phyloP scores from a whole-genome alignment of 345 rosid genomes.

The Syzygium jambos region DNA sequence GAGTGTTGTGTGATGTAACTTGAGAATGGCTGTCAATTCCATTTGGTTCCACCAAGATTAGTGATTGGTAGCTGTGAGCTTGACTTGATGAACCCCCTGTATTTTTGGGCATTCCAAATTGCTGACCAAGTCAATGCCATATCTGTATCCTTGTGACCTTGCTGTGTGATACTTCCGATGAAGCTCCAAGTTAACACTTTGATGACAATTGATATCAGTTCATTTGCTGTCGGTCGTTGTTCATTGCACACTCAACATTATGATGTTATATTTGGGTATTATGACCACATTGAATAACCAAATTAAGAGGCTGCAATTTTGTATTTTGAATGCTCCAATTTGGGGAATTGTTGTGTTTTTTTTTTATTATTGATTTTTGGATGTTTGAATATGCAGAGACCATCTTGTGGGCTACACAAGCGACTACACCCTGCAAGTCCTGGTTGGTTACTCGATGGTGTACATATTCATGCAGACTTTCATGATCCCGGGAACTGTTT shows the following conservation, averaged over 20 bases:
- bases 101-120: neutral
- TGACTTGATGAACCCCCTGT: neutral
- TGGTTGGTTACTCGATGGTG: constrained; percentile 71
- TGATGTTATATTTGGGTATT: no score
- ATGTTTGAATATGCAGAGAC: constrained; percentile 36
- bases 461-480: constrained; percentile 77
- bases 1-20: neutral
- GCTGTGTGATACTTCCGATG: neutral
- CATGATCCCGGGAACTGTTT: constrained; percentile 34
- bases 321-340: neutral
- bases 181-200: neutral
- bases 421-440: constrained; percentile 73
- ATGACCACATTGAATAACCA: neutral
- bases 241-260: neutral
- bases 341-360: neutral
- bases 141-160: neutral
- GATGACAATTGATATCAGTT: neutral
- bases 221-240: neutral
- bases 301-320: neutral
- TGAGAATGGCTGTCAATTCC: neutral
- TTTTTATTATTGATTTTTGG: no score
- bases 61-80: neutral
- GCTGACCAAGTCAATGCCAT: neutral
- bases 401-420: constrained; percentile 75
- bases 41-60: neutral